A percentile compares a stretch with the other conserved stretches of the same genome.
Evolutionary conservation across 2,329 filamentous ascomycete genomes (phyloP).

Genomic region (Aspergillus carbonarius): DNA sequence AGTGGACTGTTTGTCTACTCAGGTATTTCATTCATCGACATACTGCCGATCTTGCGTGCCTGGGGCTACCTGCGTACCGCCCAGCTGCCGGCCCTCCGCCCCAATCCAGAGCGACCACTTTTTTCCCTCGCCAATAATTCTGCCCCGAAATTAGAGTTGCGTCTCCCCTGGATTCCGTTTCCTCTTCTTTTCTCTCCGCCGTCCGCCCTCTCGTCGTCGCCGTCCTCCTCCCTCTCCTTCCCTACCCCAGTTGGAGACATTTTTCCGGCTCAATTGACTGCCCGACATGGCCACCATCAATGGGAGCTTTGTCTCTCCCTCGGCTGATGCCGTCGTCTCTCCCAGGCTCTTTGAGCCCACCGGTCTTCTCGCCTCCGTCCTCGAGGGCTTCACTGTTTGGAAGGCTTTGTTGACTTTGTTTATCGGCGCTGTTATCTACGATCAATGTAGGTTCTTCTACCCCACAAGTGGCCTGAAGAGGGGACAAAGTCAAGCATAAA

Average conservation of each 20-base stretch:
- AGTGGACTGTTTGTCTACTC: too few relatives aligned
- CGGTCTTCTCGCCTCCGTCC: conserved; percentile 55
- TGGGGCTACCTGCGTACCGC: background rate
- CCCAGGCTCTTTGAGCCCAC: conserved; percentile 51
- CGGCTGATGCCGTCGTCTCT: conserved; percentile 62
- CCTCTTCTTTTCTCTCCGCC: conserved; percentile 8
- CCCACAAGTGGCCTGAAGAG: background rate
- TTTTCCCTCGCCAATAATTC: conserved; percentile 8
- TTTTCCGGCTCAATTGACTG: conserved; percentile 17
- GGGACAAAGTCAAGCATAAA: background rate
- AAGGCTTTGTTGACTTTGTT: conserved; percentile 70
- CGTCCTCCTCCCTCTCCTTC: conserved; percentile 8
- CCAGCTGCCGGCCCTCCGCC: background rate
- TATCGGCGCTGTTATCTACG: conserved; percentile 72
- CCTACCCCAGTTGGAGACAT: conserved; percentile 15
- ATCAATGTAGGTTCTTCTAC: conserved; percentile 69
- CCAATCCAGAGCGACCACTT: background rate
- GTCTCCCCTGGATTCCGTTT: conserved; percentile 9
- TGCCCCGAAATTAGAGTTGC: conserved; percentile 7
- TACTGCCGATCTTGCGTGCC: background rate
- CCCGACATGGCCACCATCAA: conserved; percentile 53
- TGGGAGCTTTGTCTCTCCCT: conserved; percentile 67
- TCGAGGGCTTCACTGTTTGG: conserved; percentile 61
- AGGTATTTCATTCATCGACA: background rate
- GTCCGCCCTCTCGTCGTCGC: conserved; percentile 2